Conservation (phyloP, 2,329 filamentous ascomycete species). For the Scedosporium apiospermum region DNA sequence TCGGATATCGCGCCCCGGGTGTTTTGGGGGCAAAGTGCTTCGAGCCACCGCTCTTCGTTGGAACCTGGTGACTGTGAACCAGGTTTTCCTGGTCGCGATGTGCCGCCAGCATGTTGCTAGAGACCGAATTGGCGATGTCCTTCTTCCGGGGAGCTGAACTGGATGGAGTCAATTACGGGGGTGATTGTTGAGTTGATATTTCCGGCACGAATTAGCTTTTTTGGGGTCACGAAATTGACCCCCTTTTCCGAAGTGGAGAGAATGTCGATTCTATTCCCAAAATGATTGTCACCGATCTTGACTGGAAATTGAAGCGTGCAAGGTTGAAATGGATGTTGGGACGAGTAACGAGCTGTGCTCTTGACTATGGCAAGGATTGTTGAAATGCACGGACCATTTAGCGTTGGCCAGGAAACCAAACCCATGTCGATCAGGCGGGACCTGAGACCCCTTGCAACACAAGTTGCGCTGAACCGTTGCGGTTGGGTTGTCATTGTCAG, state of each 20-base stretch:
- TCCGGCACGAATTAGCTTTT: background rate
- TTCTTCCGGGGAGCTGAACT: background rate
- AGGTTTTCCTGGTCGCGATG: constrained; percentile 83
- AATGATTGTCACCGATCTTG: background rate
- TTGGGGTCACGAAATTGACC: background rate
- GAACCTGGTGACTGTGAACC: constrained; percentile 63
- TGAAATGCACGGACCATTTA: background rate
- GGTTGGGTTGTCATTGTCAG: background rate
- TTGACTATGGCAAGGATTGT: background rate
- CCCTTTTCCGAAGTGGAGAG: constrained; percentile 4
- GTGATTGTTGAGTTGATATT: background rate
- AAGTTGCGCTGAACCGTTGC: too few species aligned
- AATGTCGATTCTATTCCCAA: background rate
- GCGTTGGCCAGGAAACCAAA: constrained; percentile 3
- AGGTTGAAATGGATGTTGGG: background rate
- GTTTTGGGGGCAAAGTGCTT: constrained; percentile 56
- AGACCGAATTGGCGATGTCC: constrained; percentile 4
- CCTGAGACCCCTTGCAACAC: constrained; percentile 4
- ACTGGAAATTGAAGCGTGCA: constrained; percentile 1
- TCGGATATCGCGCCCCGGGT: constrained; percentile 64
- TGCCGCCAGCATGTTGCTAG: constrained; percentile 57
- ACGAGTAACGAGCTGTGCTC: background rate
- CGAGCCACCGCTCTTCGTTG: constrained; percentile 56
- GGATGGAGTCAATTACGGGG: background rate
- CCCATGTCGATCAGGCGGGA: constrained; percentile 6